These are phyloP conservation scores for Friedmanniomyces simplex DNA, from an alignment of 495 filamentous ascomycete species.

Conservation along the genomic window DNA sequence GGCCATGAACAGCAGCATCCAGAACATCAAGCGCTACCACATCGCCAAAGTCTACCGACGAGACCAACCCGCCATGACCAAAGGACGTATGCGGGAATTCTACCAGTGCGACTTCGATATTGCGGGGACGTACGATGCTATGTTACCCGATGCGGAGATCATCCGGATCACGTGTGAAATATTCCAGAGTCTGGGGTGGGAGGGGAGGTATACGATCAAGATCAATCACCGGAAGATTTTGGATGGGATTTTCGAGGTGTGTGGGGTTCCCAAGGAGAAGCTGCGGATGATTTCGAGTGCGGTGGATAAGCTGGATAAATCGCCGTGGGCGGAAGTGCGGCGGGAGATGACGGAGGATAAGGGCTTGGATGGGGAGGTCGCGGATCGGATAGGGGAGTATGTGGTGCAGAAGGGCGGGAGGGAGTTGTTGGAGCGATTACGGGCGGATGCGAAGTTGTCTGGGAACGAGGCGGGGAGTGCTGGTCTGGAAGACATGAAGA, in stretches of 20 bases:
- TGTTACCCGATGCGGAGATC: conserved; percentile 94
- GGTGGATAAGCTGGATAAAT: conserved; percentile 92
- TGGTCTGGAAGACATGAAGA: conserved; percentile 70
- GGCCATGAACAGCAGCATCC: conserved; percentile 66
- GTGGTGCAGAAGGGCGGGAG: conserved; percentile 56
- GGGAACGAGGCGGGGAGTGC: conserved; percentile 62
- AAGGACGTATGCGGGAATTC: conserved; percentile 91
- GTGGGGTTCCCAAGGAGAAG: conserved; percentile 77
- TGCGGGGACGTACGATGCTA: conserved; percentile 79
- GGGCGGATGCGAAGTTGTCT: conserved; percentile 49
- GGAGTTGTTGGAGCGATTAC: conserved; percentile 58
- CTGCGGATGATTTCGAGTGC: conserved; percentile 79
- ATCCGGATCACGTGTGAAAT: conserved; percentile 75
- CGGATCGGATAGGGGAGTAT: conserved; percentile 78
- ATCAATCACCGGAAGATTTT: conserved; percentile 92
- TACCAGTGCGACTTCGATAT: conserved; percentile 98
- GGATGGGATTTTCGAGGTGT: conserved; percentile 84
- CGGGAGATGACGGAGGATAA: conserved; percentile 93
- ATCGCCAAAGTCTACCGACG: conserved; percentile 81
- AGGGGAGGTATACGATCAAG: conserved; percentile 71
- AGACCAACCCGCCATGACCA: conserved; percentile 73
- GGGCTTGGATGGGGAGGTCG: conserved; percentile 59
- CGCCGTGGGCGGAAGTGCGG: conserved; percentile 76
- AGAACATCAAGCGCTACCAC: conserved; percentile 76
- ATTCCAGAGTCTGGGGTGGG: conserved; percentile 70